A percentile compares a stretch with the other conserved stretches of the same genome.
Evolutionary conservation across 1,284 basidiomycete species (phyloP).

Genomic region (Papiliotrema nemorosa): DNA sequence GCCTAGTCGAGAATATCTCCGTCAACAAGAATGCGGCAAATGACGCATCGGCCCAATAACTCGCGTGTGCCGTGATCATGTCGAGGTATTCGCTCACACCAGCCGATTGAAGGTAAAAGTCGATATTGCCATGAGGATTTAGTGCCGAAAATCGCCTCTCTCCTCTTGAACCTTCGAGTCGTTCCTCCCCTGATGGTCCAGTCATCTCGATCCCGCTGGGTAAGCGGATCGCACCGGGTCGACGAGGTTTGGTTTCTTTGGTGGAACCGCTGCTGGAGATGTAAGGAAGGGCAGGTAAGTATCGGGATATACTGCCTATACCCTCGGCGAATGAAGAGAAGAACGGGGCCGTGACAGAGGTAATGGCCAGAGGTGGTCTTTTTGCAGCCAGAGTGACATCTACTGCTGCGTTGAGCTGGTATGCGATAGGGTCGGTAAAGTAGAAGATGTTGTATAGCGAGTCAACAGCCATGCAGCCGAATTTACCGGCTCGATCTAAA

Average conservation of each 20-base stretch:
- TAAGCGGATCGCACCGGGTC: constrained; percentile 36
- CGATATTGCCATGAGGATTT: constrained; percentile 49
- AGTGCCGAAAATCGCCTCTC: constrained; percentile 48
- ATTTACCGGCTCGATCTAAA: constrained; percentile 52
- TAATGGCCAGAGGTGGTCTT: constrained; percentile 51
- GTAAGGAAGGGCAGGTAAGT: constrained; percentile 32
- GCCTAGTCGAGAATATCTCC: constrained; percentile 44
- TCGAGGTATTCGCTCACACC: constrained; percentile 48
- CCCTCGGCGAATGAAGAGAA: constrained; percentile 41
- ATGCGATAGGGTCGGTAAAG: constrained; percentile 54
- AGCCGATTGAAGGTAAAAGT: constrained; percentile 45
- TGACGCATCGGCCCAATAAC: constrained; percentile 45
- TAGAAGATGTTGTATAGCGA: constrained; percentile 56
- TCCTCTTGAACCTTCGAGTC: constrained; percentile 38
- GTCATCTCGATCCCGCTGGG: constrained; percentile 46
- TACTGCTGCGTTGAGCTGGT: constrained; percentile 46
- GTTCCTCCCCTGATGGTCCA: constrained; percentile 39
- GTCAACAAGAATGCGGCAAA: constrained; percentile 48
- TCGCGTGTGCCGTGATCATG: constrained; percentile 46
- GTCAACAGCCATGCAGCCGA: constrained; percentile 56
- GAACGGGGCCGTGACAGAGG: constrained; percentile 49
- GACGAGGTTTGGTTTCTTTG: constrained; percentile 24
- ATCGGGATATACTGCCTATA: constrained; percentile 32
- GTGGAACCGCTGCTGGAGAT: constrained; percentile 4
- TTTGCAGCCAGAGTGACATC: constrained; percentile 43